Evolutionary conservation across 352 stramenopile species (phyloP).

Genomic region (Pythium phragmitis): DNA sequence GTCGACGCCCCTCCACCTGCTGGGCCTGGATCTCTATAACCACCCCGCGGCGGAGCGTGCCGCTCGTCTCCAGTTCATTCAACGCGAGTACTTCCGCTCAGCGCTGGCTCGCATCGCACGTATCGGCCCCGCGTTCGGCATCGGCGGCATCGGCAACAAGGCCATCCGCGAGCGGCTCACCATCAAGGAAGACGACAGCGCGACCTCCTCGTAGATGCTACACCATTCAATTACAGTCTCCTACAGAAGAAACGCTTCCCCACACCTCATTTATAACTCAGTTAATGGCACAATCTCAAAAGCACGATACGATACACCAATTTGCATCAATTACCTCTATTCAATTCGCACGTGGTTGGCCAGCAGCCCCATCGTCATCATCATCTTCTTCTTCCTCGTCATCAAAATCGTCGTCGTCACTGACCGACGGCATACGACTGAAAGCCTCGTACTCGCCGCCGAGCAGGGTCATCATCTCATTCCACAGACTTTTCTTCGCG

Average conservation of each 20-base stretch:
- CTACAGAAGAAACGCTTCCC: too few species aligned
- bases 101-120: conserved; percentile 44
- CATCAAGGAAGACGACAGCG: neutral
- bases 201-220: neutral
- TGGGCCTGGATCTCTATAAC: conserved; percentile 68
- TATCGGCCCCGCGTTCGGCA: conserved; percentile 60
- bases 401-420: conserved; percentile 38
- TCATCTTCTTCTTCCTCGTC: conserved; percentile 23
- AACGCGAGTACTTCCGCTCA: conserved; percentile 46
- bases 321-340: neutral
- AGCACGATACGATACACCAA: too few species aligned
- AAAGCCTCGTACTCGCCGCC: conserved; percentile 78
- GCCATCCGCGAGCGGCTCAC: conserved; percentile 19
- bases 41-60: conserved; percentile 21
- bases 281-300: too few species aligned
- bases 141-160: conserved; percentile 64
- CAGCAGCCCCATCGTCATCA: conserved; percentile 30
- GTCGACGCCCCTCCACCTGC: conserved; percentile 60
- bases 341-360: neutral
- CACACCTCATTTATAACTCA: too few species aligned
- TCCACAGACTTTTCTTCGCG: conserved; percentile 63
- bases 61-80: conserved; percentile 41
- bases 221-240: neutral
- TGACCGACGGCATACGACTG: conserved; percentile 56
- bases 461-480: conserved; percentile 60